Percentiles rank a stretch among this genome's conserved stretches.
Conservation (phyloP, 2,329 filamentous ascomycete species). For the Tricladium varicosporioides region DNA sequence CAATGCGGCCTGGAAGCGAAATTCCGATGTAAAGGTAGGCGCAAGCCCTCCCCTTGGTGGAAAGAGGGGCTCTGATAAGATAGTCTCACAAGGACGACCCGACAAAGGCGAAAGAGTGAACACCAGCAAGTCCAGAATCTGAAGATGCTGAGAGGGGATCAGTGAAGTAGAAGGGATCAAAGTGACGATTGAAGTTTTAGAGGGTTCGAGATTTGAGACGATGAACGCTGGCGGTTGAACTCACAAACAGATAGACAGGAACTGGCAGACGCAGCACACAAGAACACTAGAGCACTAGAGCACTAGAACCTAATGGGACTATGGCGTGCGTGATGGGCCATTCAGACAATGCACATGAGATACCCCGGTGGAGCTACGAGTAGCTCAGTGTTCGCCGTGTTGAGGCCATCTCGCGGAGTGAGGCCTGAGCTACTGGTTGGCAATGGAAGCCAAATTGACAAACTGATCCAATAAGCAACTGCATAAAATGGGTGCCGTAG, state of each 20-base stretch:
- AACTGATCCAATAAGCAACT: no score
- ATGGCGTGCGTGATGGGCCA: no score
- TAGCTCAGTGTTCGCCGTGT: no score
- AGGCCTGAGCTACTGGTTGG: no score
- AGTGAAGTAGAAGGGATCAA: background rate
- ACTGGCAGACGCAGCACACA: no score
- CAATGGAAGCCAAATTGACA: no score
- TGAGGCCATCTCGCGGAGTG: no score
- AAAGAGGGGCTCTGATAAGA: background rate
- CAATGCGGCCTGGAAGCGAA: conserved; percentile 12
- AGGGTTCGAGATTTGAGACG: background rate
- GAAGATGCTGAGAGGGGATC: background rate
- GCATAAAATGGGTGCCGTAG: no score
- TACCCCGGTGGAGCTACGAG: no score
- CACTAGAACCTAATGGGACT: no score
- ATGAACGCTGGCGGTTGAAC: background rate
- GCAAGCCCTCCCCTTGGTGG: background rate
- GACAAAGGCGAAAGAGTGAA: background rate
- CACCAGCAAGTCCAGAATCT: background rate
- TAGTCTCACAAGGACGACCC: background rate
- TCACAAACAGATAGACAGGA: background rate
- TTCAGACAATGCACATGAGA: no score
- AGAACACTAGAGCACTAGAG: no score
- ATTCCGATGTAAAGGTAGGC: conserved; percentile 1
- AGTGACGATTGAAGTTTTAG: background rate